Evolutionary conservation across 2,329 filamentous ascomycete genomes (phyloP).

Genomic region (Didymella arachidicola): DNA sequence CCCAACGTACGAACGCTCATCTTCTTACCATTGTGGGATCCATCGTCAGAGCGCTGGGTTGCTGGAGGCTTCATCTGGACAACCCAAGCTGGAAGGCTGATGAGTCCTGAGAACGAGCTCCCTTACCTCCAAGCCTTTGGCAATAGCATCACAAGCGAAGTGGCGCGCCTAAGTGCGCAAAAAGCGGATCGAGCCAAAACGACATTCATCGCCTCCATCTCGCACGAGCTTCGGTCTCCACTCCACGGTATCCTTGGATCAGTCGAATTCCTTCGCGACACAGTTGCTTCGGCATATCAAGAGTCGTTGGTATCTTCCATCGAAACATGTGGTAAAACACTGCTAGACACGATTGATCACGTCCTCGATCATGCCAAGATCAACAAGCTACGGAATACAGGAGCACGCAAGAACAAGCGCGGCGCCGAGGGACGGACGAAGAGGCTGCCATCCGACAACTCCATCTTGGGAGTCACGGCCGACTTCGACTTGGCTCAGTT

Average conservation of each 20-base stretch:
- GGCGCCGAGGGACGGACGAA: conserved; percentile 30
- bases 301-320: conserved; percentile 50
- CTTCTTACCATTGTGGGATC: conserved; percentile 50
- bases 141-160: conserved; percentile 45
- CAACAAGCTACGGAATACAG: conserved; percentile 43
- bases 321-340: conserved; percentile 48
- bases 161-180: conserved; percentile 42
- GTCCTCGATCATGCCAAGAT: conserved; percentile 50
- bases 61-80: conserved; percentile 48
- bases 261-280: conserved; percentile 44
- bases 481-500: conserved; percentile 42
- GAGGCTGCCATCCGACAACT: conserved; percentile 38
- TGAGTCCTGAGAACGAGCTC: conserved; percentile 45
- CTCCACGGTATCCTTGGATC: conserved; percentile 67
- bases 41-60: conserved; percentile 42
- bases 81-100: conserved; percentile 37
- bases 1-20: conserved; percentile 48
- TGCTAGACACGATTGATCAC: conserved; percentile 53
- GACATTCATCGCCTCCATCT: conserved; percentile 54
- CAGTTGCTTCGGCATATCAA: conserved; percentile 47
- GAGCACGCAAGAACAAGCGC: conserved; percentile 27
- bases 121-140: conserved; percentile 48
- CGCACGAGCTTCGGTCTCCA: conserved; percentile 62
- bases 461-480: conserved; percentile 42
- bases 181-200: conserved; percentile 49